phyloP scores from a whole-genome alignment of 1,139 yeast species.

The Taphrina betulina region DNA sequence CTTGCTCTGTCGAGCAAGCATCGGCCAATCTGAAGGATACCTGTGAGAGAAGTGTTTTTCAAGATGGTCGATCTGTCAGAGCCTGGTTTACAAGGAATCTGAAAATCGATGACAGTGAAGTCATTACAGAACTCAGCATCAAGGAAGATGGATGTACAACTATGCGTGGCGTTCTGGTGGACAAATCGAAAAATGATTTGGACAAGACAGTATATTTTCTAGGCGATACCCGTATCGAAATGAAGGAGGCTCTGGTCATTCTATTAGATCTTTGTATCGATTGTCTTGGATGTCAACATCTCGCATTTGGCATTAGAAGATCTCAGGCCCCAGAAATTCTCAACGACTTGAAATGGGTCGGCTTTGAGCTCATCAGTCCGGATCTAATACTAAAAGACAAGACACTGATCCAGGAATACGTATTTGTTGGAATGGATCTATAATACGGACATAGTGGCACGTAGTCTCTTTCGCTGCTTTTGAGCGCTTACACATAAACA shows the following conservation, averaged over 20 bases:
- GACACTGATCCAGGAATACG: constrained; percentile 4
- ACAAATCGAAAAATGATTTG: neutral
- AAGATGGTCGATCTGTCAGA: constrained; percentile 1
- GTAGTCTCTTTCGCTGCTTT: too few relatives aligned
- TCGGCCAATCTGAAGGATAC: constrained; percentile 4
- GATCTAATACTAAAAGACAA: constrained; percentile 9
- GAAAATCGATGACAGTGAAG: constrained; percentile 6
- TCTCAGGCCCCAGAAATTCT: constrained; percentile 1
- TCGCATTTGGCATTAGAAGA: constrained; percentile 14
- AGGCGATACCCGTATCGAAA: constrained; percentile 22
- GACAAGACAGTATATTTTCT: constrained; percentile 20
- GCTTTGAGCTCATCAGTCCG: constrained; percentile 16
- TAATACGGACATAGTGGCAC: too few relatives aligned
- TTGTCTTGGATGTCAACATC: constrained; percentile 25
- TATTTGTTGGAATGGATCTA: constrained; percentile 18
- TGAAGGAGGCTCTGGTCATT: constrained; percentile 27
- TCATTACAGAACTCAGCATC: constrained; percentile 22
- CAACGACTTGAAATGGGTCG: constrained; percentile 28
- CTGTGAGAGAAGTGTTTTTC: constrained; percentile 20
- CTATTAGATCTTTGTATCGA: constrained; percentile 20
- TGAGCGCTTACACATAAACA: too few relatives aligned
- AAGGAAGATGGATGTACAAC: constrained; percentile 24
- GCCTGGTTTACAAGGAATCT: constrained; percentile 17
- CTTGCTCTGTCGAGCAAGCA: constrained; percentile 31
- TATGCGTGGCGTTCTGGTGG: constrained; percentile 23